Evolutionary conservation across 2,329 filamentous ascomycete genomes (phyloP).

Genomic region (Cladosporium sp.): DNA sequence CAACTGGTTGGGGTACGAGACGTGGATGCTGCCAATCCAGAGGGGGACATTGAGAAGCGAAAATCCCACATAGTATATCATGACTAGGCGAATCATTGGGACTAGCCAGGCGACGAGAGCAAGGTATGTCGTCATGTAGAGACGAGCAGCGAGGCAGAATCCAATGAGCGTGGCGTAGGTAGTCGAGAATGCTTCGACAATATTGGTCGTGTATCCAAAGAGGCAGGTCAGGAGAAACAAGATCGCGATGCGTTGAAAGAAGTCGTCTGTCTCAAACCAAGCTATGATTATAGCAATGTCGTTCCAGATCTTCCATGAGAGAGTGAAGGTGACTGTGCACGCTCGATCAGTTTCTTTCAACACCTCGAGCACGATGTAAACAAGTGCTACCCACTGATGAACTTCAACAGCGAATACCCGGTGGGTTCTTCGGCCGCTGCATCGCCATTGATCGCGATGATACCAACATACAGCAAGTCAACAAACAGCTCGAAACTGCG

Average conservation of each 20-base stretch:
- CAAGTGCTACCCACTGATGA: conserved; percentile 36
- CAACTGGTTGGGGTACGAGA: conserved; percentile 52
- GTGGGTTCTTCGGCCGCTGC: conserved; percentile 54
- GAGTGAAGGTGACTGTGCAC: conserved; percentile 48
- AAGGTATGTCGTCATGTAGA: conserved; percentile 51
- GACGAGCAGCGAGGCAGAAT: conserved; percentile 56
- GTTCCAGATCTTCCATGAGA: conserved; percentile 62
- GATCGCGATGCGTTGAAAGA: conserved; percentile 56
- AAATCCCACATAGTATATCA: conserved; percentile 47
- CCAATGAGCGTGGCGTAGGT: conserved; percentile 57
- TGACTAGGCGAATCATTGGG: conserved; percentile 55
- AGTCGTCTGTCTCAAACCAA: conserved; percentile 61
- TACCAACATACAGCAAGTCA: conserved; percentile 61
- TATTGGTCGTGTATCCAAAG: conserved; percentile 61
- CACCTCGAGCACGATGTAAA: too few species aligned
- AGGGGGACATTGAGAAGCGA: conserved; percentile 48
- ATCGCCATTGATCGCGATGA: conserved; percentile 62
- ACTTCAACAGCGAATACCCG: conserved; percentile 54
- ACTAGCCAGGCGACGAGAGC: conserved; percentile 46
- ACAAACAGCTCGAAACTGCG: conserved; percentile 55
- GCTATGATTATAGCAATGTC: conserved; percentile 23
- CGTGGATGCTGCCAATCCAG: conserved; percentile 59
- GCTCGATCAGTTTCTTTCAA: not conserved
- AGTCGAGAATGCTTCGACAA: conserved; percentile 51
- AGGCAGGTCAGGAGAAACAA: conserved; percentile 59